phyloP scores from a whole-genome alignment of 306 rosid genomes.

The Castanospermum australe region DNA sequence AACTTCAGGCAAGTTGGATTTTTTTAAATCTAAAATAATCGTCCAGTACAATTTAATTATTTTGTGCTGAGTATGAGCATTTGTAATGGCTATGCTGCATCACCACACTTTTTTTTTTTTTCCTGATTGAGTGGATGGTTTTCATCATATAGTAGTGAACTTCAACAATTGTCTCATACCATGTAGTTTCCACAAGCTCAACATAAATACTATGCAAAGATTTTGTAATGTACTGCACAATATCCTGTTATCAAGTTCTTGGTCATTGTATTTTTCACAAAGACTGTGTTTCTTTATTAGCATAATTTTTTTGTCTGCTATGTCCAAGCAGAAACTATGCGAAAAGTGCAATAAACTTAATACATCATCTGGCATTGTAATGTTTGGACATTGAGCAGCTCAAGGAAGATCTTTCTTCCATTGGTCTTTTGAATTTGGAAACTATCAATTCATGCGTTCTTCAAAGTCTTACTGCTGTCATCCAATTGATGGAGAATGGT shows the following conservation, averaged over 20 bases:
- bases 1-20: background rate
- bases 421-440: slow-evolving; percentile 3
- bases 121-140: background rate
- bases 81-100: background rate
- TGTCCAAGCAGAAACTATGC: background rate
- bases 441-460: background rate
- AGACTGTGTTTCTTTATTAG: background rate
- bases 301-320: too few species aligned
- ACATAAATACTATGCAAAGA: background rate
- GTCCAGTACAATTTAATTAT: background rate
- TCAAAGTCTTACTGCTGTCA: background rate
- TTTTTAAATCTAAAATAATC: background rate
- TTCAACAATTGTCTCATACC: background rate
- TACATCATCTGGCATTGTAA: background rate
- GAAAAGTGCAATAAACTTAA: background rate
- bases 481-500: background rate
- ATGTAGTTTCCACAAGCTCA: background rate
- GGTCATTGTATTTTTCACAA: background rate
- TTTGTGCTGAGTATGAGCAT: background rate
- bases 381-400: background rate
- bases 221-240: background rate
- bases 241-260: background rate
- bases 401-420: background rate
- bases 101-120: background rate
- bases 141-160: background rate